These are phyloP conservation scores for Xylaria nigripes DNA, from an alignment of 495 filamentous ascomycete genomes.

Conservation along the genomic window DNA sequence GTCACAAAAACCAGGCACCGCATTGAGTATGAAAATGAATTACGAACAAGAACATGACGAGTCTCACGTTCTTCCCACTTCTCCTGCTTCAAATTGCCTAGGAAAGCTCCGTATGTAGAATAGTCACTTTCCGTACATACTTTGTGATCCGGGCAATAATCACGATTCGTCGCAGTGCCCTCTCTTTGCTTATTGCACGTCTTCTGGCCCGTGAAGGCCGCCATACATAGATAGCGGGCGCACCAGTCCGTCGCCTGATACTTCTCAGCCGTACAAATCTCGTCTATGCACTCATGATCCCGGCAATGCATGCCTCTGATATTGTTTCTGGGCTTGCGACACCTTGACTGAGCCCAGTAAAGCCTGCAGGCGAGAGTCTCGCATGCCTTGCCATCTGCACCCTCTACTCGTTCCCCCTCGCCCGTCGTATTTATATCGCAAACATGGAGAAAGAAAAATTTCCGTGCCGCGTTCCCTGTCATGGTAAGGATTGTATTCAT, in stretches of 20 bases:
- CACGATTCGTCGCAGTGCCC: not conserved
- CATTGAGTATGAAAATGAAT: not conserved
- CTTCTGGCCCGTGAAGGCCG: not conserved
- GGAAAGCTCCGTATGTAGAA: not conserved
- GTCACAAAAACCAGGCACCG: too few species aligned
- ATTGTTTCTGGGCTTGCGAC: not conserved
- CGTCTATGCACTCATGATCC: not conserved
- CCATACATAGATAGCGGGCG: not conserved
- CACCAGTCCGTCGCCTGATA: not conserved
- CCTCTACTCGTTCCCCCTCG: slow-evolving; percentile 7
- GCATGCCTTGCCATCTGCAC: not conserved
- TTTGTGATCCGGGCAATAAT: not conserved
- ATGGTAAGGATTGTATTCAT: slow-evolving; percentile 5
- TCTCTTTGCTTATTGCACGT: not conserved
- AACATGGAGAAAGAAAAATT: slow-evolving; percentile 15
- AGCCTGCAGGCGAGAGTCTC: slow-evolving; percentile 9
- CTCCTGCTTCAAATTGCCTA: not conserved
- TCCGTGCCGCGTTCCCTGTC: slow-evolving; percentile 6
- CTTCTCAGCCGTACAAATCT: not conserved
- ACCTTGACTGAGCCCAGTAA: slow-evolving; percentile 7
- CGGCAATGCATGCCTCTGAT: not conserved
- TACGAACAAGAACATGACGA: not conserved
- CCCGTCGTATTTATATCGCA: slow-evolving; percentile 7
- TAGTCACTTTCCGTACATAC: not conserved
- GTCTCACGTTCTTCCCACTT: not conserved